A percentile compares a stretch with the other conserved stretches of the same genome.
These are phyloP conservation scores for Aegle marmelos DNA, from an alignment of 345 rosid genomes.

Conservation along the genomic window DNA sequence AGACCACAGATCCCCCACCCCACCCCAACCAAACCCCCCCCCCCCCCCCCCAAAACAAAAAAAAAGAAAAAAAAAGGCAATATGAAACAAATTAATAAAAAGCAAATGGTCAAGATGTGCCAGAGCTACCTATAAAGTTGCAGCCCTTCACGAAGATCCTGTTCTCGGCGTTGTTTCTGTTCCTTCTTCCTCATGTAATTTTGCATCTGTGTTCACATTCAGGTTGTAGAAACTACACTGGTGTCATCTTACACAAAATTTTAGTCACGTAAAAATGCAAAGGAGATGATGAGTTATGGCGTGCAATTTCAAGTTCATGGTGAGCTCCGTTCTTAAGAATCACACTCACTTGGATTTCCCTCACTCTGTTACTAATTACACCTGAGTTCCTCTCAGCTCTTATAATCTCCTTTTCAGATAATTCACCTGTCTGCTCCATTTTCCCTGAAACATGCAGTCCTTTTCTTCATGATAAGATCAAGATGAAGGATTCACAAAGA, in stretches of 20 bases:
- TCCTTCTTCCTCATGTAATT: constrained; percentile 70
- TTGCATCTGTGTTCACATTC: constrained; percentile 61
- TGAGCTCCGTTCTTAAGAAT: not conserved
- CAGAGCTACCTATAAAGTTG: constrained; percentile 59
- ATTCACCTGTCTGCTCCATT: constrained; percentile 59
- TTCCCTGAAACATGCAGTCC: constrained; percentile 43
- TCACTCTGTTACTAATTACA: constrained; percentile 66
- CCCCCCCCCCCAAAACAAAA: too few relatives aligned
- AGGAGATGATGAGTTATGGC: not conserved
- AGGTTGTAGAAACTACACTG: constrained; percentile 8
- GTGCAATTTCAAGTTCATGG: not conserved
- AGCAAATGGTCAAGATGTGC: not conserved
- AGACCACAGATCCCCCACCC: not conserved
- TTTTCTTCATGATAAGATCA: not conserved
- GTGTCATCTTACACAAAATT: not conserved
- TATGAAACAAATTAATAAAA: not conserved
- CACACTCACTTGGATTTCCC: constrained; percentile 82
- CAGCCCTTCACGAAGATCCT: constrained; percentile 85
- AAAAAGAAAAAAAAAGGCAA: not conserved
- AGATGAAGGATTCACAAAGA: not conserved
- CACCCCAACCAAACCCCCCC: too few relatives aligned
- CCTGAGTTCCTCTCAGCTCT: constrained; percentile 97
- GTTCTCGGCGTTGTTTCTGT: constrained; percentile 63
- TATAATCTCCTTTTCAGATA: constrained; percentile 87
- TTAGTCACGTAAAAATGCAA: not conserved